Conservation (phyloP, 306 rosid genomes). For the Vigna radiata region DNA sequence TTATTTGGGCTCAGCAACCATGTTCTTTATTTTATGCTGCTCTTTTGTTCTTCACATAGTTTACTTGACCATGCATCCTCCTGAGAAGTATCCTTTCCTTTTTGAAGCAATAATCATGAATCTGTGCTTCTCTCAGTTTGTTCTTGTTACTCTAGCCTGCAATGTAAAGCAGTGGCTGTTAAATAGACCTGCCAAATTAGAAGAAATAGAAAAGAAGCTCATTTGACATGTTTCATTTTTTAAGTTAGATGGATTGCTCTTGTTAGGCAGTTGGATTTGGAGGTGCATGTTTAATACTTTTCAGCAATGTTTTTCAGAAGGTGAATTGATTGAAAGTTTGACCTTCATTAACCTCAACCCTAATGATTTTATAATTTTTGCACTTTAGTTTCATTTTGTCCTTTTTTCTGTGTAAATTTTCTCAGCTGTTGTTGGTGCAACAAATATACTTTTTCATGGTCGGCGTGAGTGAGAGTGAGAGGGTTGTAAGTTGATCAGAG, state of each 20-base stretch:
- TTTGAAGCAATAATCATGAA: conserved; percentile 88
- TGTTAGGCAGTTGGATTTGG: conserved; percentile 35
- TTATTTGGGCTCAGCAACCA: conserved; percentile 44
- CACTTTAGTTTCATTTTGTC: conserved; percentile 7
- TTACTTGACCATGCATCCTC: conserved; percentile 70
- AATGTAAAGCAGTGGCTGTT: conserved; percentile 77
- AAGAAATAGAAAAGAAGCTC: conserved; percentile 63
- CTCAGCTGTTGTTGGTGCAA: conserved; percentile 6
- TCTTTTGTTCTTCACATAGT: conserved; percentile 75
- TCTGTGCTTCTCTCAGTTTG: conserved; percentile 87
- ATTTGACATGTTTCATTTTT: conserved; percentile 47
- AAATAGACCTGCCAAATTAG: conserved; percentile 52
- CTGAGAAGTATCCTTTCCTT: conserved; percentile 79
- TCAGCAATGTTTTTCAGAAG: conserved; percentile 2
- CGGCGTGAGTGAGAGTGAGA: no score
- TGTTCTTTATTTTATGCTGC: conserved; percentile 41
- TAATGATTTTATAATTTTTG: conserved; percentile 24
- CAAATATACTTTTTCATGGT: not conserved
- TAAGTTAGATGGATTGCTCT: conserved; percentile 7
- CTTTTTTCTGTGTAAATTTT: conserved; percentile 25
- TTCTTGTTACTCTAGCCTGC: conserved; percentile 62
- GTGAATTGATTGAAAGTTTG: conserved; percentile 31
- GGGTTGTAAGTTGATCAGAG: no score
- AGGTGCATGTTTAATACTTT: conserved; percentile 22
- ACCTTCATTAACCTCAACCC: conserved; percentile 38